These are phyloP conservation scores for Solanum appendiculatum DNA, from an alignment of 257 asterid genomes.

Conservation along the genomic window DNA sequence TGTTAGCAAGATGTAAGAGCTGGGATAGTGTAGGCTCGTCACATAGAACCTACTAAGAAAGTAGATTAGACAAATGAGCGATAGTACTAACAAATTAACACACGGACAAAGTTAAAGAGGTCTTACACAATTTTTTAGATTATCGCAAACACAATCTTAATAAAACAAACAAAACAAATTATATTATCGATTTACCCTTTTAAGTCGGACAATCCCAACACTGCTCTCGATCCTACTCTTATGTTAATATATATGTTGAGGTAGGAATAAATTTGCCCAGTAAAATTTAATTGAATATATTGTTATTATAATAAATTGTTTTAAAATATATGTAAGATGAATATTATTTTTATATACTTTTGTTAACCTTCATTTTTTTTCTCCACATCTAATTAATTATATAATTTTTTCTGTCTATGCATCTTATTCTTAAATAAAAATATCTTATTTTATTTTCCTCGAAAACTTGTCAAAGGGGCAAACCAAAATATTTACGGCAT, in stretches of 20 bases:
- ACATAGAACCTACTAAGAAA: too few relatives aligned
- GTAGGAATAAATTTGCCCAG: too few relatives aligned
- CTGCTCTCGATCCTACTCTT: too few relatives aligned
- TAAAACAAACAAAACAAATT: too few relatives aligned
- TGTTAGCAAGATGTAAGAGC: neutral
- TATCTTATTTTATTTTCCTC: neutral
- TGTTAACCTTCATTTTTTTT: neutral
- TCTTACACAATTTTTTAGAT: neutral
- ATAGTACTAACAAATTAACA: too few relatives aligned
- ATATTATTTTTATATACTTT: neutral
- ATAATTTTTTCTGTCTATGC: too few relatives aligned
- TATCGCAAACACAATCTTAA: too few relatives aligned
- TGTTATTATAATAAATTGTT: neutral
- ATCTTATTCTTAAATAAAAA: neutral
- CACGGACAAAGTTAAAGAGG: neutral
- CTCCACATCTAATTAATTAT: neutral
- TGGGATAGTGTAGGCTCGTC: neutral
- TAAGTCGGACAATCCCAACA: too few relatives aligned
- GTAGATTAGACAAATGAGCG: neutral
- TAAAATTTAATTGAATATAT: too few relatives aligned
- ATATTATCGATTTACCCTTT: too few relatives aligned
- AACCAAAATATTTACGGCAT: neutral
- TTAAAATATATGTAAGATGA: neutral
- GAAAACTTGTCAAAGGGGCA: neutral
- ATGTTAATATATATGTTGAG: too few relatives aligned